Percentiles rank a stretch among this genome's conserved stretches.
Evolutionary conservation across 2,329 filamentous ascomycete genomes (phyloP).

Genomic region (Microdochium bolleyi): DNA sequence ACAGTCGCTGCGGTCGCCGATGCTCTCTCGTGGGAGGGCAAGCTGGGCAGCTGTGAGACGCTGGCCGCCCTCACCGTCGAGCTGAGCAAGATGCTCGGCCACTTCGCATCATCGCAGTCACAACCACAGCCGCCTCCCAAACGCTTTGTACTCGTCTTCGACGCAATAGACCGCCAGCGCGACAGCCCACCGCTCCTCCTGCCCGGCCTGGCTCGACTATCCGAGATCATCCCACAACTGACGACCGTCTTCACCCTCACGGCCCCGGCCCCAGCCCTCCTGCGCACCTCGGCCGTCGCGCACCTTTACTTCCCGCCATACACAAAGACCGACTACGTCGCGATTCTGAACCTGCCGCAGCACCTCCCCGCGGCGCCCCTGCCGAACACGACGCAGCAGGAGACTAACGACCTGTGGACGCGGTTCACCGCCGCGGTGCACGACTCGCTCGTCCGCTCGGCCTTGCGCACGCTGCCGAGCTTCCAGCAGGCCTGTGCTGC

Average conservation of each 20-base stretch:
- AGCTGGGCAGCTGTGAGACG: conserved; percentile 66
- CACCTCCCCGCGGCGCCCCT: conserved; percentile 25
- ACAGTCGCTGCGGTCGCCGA: conserved; percentile 52
- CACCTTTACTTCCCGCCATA: conserved; percentile 83
- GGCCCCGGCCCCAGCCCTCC: conserved; percentile 40
- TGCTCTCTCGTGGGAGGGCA: conserved; percentile 37
- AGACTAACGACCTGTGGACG: conserved; percentile 64
- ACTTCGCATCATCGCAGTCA: neutral
- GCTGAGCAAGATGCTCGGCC: conserved; percentile 52
- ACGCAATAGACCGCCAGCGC: conserved; percentile 77
- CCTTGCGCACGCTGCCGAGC: conserved; percentile 68
- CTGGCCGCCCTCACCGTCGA: conserved; percentile 69
- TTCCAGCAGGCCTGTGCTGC: conserved; percentile 63
- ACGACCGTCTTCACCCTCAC: conserved; percentile 55
- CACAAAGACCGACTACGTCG: conserved; percentile 68
- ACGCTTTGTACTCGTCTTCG: conserved; percentile 77
- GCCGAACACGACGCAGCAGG: conserved; percentile 40
- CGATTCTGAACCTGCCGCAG: conserved; percentile 56
- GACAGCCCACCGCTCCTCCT: conserved; percentile 74
- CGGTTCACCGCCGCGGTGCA: conserved; percentile 80
- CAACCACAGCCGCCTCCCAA: conserved; percentile 22
- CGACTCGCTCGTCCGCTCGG: conserved; percentile 76
- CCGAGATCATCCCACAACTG: conserved; percentile 76
- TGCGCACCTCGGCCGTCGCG: conserved; percentile 56
- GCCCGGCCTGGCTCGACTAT: conserved; percentile 71